Base-by-base conservation (phyloP, 805 yeast species). In the Barnettozyma siamensis region DNA sequence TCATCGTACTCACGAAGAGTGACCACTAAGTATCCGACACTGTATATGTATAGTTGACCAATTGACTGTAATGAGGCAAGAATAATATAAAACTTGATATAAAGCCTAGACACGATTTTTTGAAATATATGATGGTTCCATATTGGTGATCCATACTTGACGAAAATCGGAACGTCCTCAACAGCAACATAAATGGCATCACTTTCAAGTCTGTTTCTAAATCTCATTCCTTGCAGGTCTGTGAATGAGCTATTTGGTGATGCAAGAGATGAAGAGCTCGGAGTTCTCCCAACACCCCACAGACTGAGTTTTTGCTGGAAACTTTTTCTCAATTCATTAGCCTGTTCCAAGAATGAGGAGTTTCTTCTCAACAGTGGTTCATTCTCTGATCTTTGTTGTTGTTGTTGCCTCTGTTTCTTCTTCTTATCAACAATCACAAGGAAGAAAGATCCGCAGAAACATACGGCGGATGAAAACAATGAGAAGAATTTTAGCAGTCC, bases 1-100 rank as follows among this genome's bases (percentile, higher is more conserved):
- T 29, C 13, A 8, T 26, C 28, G 2, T 46, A 45, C 6, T 63
- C 41, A 47, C 63, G 59, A 46, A 70, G 72, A 0, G 74, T 70
- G 38, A 65, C 71, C 9, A 81, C 83, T n/a, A 84, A 70, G 52
- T 78, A 83, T 0, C 94, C 94, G 28, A 84, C 80, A 3, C 84
- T 73, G 53, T 71, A 84, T 21, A 84, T 83, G 54, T 83, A 84
- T 59, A 76, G 73, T 56, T 83, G 89, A 4, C 88, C 85, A 33
- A 78, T 65, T 1, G 86, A 81, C 54, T 80, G 75, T 33, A 76
- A 60, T 5, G 75, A 58, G 0, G 84, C 76, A 19, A 81, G 64
- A n/a, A 78, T 66, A 7, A 76, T 34, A 49, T 69, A 80, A 48
- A 77, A 81, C 8, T 70, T 60, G 16, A 79, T 46, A 43, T 78